Percentiles rank a stretch among this genome's conserved stretches.
Conservation (phyloP, 2,329 filamentous ascomycete species). For the Exserohilum turcica region DNA sequence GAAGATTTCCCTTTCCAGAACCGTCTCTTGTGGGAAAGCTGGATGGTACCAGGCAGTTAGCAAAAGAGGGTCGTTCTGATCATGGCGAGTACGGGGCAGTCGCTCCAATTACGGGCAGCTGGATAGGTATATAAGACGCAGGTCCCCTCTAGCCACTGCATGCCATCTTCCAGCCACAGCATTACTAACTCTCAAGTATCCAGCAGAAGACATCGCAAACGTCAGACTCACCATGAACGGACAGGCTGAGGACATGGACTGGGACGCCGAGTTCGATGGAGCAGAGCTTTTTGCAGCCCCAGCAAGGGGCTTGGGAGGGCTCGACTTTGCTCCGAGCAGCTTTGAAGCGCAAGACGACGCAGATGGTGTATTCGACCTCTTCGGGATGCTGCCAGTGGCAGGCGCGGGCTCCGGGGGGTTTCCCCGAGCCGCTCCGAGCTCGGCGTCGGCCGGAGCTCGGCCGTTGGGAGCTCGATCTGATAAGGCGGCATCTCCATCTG, state of each 20-base stretch:
- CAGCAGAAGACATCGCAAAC: neutral
- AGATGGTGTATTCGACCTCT: too few species aligned
- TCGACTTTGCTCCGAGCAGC: too few species aligned
- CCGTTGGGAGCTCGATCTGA: slow-evolving; percentile 34
- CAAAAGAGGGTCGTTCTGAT: too few species aligned
- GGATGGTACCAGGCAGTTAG: neutral
- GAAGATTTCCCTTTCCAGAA: too few species aligned
- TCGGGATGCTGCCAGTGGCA: too few species aligned
- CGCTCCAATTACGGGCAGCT: neutral
- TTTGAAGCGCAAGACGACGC: too few species aligned
- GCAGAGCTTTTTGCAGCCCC: neutral
- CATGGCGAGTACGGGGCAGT: neutral
- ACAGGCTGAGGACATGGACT: too few species aligned
- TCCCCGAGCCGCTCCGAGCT: slow-evolving; percentile 23
- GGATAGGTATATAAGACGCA: neutral
- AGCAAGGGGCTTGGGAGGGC: too few species aligned
- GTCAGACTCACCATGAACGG: neutral
- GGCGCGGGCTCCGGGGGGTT: neutral
- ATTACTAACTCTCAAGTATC: neutral
- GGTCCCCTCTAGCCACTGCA: neutral
- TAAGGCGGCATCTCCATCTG: slow-evolving; percentile 28
- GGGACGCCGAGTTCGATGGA: neutral
- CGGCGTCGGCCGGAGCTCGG: slow-evolving; percentile 18
- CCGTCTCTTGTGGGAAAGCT: too few species aligned
- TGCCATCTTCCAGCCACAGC: neutral